These are phyloP conservation scores for Stevia rebaudiana DNA, from an alignment of 140 eudicot species.

Conservation along the genomic window DNA sequence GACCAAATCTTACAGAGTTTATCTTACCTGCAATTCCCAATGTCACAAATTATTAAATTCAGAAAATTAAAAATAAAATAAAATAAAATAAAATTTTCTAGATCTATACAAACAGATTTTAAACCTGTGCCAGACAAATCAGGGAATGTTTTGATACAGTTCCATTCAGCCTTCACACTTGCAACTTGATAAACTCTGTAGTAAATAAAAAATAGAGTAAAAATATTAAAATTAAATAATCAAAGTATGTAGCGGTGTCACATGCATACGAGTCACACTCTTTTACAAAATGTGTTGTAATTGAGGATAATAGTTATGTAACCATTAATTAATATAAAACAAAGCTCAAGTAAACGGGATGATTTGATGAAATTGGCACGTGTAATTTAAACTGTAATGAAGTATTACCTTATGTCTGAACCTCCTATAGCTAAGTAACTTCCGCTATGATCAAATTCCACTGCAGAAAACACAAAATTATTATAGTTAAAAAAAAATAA, in stretches of 20 bases:
- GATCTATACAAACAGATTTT: background rate
- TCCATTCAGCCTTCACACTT: constrained; percentile 91
- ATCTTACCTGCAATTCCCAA: constrained; percentile 56
- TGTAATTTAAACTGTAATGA: background rate
- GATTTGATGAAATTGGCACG: background rate
- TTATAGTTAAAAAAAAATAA: background rate
- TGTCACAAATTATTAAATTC: background rate
- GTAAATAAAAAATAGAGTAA: background rate
- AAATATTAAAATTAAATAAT: background rate
- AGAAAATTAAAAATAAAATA: background rate
- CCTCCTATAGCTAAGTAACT: constrained; percentile 90
- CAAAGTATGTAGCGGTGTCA: background rate
- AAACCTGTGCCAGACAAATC: constrained; percentile 98
- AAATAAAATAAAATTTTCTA: background rate
- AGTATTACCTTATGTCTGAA: constrained; percentile 69
- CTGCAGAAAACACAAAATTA: constrained; percentile 41
- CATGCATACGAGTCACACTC: background rate
- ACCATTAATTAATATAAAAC: background rate
- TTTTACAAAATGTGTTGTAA: background rate
- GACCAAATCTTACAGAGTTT: constrained; percentile 70
- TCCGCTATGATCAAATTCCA: constrained; percentile 95
- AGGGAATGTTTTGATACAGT: constrained; percentile 74
- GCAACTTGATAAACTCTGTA: constrained; percentile 95
- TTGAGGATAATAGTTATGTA: background rate
- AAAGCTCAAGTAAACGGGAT: background rate